Evolutionary conservation across 2,329 filamentous ascomycete species (phyloP), one percentile per base, ranked within the genome.

Genomic region (Pyricularia grisea): DNA sequence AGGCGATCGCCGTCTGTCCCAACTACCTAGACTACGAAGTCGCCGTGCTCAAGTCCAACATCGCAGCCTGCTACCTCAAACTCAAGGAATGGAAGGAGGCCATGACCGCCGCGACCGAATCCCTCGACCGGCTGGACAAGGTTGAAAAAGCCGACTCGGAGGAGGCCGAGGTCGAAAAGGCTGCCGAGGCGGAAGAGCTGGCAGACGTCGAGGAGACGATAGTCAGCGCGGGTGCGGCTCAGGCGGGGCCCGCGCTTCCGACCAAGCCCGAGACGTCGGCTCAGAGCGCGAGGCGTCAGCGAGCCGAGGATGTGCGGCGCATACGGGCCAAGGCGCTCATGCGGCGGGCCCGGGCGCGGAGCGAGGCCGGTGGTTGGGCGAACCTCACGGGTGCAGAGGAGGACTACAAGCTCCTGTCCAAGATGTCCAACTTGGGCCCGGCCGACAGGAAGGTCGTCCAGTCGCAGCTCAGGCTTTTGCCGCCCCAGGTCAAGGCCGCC

Each of bases 21-120:
- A 89, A 88, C 72, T 96, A 97, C 77, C 86, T 97, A 30, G 89
- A 94, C 77, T 97, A 92, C 80, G 93, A 97, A 73, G 84, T 94
- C 71, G 93, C 94, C 30, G 92, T 98, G 11, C 83, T 98, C 6
- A 88, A 90, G 70, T 93, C 91, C 77, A 98, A 98, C 81, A 90
- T 97, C 72, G 87, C 94, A 1, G 94, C 94, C 11, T 97, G 93
- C 76, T 88, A 97, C 74, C 78, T 98, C 68, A 96, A 96, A 77
- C 82, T 96, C 3, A 84, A 89, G 71, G 90, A 94, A 71, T 97
- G 93, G 92, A 93, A 94, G 73, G 88, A 92, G 33, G 92, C 93
- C 11, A 85, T 93, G 63, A 89, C 90, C 66, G 85, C 87, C 11
- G 93, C 94, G 0, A 91, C 88, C 0, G 83, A 86, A 12, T 90